These are phyloP conservation scores for Fusarium bactridioides DNA, from an alignment of 2,329 filamentous ascomycete genomes.

Conservation along the genomic window DNA sequence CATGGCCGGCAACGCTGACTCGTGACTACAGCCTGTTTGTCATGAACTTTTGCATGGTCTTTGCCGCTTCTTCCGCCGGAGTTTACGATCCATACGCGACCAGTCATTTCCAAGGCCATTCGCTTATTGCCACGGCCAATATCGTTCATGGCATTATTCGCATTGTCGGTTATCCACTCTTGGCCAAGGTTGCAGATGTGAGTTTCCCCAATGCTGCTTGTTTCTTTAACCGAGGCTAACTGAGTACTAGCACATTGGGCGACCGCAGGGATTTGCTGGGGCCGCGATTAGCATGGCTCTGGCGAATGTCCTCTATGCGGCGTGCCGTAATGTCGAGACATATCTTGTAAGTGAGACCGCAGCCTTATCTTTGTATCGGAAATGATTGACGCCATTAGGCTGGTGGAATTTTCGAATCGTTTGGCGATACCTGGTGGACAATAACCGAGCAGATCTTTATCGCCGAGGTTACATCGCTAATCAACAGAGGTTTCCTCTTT, in stretches of 20 bases:
- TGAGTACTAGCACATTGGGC: neutral
- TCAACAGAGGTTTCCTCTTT: conserved; percentile 15
- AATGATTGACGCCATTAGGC: neutral
- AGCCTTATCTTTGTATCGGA: accelerated
- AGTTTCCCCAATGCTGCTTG: accelerated
- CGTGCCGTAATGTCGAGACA: conserved; percentile 13
- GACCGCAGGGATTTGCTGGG: conserved; percentile 11
- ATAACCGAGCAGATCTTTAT: conserved; percentile 25
- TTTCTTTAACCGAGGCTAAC: neutral
- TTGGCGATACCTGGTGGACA: conserved; percentile 20
- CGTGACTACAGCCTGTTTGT: neutral
- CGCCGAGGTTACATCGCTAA: conserved; percentile 15
- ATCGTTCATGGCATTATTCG: conserved; percentile 20
- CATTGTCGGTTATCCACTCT: conserved; percentile 3
- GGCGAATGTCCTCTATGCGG: conserved; percentile 16
- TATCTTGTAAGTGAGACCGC: neutral
- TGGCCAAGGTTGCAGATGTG: conserved; percentile 18
- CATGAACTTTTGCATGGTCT: conserved; percentile 21
- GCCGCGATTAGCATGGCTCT: conserved; percentile 13
- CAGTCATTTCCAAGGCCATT: conserved; percentile 17
- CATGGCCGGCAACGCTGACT: neutral
- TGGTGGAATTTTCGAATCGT: conserved; percentile 20
- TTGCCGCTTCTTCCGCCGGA: conserved; percentile 12
- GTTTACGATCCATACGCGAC: conserved; percentile 23
- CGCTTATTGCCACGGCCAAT: conserved; percentile 1